phyloP scores from a whole-genome alignment of 208 protist genomes.

The Acanthamoeba sp. region DNA sequence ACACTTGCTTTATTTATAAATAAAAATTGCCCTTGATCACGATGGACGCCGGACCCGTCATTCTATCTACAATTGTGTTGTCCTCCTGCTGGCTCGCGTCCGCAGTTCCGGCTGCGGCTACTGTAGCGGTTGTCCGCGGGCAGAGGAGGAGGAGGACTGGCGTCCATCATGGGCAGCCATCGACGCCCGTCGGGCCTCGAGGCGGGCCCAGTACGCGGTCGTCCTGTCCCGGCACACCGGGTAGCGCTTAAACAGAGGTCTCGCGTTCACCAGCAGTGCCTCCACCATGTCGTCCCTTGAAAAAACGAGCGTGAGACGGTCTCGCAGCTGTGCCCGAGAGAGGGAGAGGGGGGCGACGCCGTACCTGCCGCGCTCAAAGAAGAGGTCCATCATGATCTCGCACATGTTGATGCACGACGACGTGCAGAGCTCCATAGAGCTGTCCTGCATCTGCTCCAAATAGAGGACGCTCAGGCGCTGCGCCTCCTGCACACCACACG shows the following conservation, averaged over 20 bases:
- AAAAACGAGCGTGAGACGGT: not conserved
- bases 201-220: not conserved
- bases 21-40: not conserved
- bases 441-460: not conserved
- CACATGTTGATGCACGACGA: not conserved
- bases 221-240: not conserved
- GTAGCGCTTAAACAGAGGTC: not conserved
- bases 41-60: too few species aligned
- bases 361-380: not conserved
- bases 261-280: not conserved
- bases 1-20: too few species aligned
- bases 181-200: not conserved
- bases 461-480: not conserved
- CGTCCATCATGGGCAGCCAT: not conserved
- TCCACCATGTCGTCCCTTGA: constrained; percentile 10
- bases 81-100: too few species aligned
- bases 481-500: not conserved
- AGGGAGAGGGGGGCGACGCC: not conserved
- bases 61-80: too few species aligned
- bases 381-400: constrained; percentile 5
- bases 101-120: too few species aligned
- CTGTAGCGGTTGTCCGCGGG: too few species aligned
- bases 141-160: not conserved
- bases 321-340: not conserved
- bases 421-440: not conserved